A percentile compares a stretch with the other conserved stretches of the same genome.
Evolutionary conservation across 2,329 filamentous ascomycete genomes (phyloP).

Genomic region (Lithohypha guttulata): DNA sequence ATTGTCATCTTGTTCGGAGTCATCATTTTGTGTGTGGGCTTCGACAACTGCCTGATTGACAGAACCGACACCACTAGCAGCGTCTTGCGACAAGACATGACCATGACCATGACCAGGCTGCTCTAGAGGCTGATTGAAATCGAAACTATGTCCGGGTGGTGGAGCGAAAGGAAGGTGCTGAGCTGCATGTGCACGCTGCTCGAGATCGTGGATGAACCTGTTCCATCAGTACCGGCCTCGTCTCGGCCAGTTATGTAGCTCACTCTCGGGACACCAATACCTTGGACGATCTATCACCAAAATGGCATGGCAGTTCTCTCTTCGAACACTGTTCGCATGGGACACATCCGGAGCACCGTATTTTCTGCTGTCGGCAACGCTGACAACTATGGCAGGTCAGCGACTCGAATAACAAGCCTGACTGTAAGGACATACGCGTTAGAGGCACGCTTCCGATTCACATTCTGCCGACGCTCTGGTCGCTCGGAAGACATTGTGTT

Average conservation of each 20-base stretch:
- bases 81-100: too few relatives aligned
- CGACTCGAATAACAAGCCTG: not conserved
- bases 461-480: not conserved
- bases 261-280: slow-evolving; percentile 40
- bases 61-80: too few relatives aligned
- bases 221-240: too few relatives aligned
- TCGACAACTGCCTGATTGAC: too few relatives aligned
- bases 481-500: not conserved
- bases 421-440: slow-evolving; percentile 23
- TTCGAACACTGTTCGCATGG: slow-evolving; percentile 37
- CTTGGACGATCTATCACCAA: slow-evolving; percentile 40
- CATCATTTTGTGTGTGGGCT: not conserved
- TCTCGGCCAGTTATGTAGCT: too few relatives aligned
- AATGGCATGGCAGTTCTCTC: slow-evolving; percentile 33
- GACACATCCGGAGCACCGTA: slow-evolving; percentile 34
- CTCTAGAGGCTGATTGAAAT: too few relatives aligned
- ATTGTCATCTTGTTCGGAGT: slow-evolving; percentile 1
- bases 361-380: slow-evolving; percentile 38
- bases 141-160: not conserved
- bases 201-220: slow-evolving; percentile 30
- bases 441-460: slow-evolving; percentile 25
- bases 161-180: not conserved
- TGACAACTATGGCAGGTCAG: slow-evolving; percentile 28
- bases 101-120: too few relatives aligned
- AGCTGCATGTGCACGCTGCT: slow-evolving; percentile 8